Percentiles rank a stretch among this genome's conserved stretches.
These are phyloP conservation scores for Tylopilus balloui DNA, from an alignment of 768 basidiomycete species.

Conservation along the genomic window DNA sequence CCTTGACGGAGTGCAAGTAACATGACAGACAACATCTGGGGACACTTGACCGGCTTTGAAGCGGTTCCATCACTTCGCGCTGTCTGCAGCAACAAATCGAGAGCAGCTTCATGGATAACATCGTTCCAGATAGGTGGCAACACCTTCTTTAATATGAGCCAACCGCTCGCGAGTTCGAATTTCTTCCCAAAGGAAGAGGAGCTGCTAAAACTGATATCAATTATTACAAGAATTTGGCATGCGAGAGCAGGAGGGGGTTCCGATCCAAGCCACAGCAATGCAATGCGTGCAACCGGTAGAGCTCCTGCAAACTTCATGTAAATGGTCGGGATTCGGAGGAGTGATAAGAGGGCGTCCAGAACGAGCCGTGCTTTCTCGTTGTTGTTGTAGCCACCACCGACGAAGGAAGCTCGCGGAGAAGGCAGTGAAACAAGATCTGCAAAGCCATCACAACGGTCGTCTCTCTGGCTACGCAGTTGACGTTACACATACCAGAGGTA, in stretches of 20 bases:
- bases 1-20: constrained; percentile 63
- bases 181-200: constrained; percentile 69
- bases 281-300: constrained; percentile 75
- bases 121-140: constrained; percentile 68
- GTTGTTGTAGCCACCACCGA: constrained; percentile 25
- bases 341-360: constrained; percentile 57
- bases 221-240: constrained; percentile 54
- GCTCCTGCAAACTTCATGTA: constrained; percentile 68
- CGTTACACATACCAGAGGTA: constrained; percentile 48
- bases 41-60: constrained; percentile 45
- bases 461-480: background rate
- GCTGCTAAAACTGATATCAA: constrained; percentile 50
- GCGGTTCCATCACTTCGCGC: background rate
- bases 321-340: constrained; percentile 52
- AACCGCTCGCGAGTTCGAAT: constrained; percentile 83
- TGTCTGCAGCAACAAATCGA: constrained; percentile 64
- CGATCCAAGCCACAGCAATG: constrained; percentile 74
- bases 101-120: constrained; percentile 60
- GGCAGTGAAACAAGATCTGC: constrained; percentile 4
- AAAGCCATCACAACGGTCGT: background rate
- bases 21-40: constrained; percentile 69
- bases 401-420: constrained; percentile 15
- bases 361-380: constrained; percentile 63
- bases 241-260: constrained; percentile 59
- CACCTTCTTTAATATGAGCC: constrained; percentile 66